Evolutionary conservation across 257 asterid genomes (phyloP), one percentile per base, ranked within the genome.

Genomic region (Solanum pinnatisectum): DNA sequence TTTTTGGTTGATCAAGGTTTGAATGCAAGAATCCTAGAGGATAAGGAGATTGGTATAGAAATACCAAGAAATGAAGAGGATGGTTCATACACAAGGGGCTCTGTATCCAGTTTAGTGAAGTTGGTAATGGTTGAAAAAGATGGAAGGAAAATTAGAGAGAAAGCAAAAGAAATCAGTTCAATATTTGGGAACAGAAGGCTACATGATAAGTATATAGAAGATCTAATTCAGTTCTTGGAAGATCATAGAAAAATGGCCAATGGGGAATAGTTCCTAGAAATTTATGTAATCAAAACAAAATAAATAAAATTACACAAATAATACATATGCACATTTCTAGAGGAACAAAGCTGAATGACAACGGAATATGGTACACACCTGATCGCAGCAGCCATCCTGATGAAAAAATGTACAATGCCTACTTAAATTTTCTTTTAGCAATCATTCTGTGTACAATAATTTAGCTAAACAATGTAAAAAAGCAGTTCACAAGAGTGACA

Each of bases 1-100:
- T 89, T 91, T 63, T 71, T 37, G 83, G 90, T 40, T 16, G 92
- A 93, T 35, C 91, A 89, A 89, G 93, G 93, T 25, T 33, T 90
- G 70, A 90, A 81, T 87, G 91, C 92, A 36, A 87, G 92, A 79
- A 87, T 86, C 27, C 4, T 92, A 56, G 91, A 72, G 67, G 92
- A 88, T 5, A 89, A 87, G 72, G 52, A 82, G 22, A 83, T 89
- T 49, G 93, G 92, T 9, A 16, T 73, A 8, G 94, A 91, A 73
- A 78, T 92, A n/a, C 83, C 87, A 3, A 91, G 92, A 59, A 83
- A 87, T 37, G 91, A 78, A 39, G 44, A 71, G 8, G 92, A 92
- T 73, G 94, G 92, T 6, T 87, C 92, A 44, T 89, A 84, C 74
- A 88, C 87, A 8, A 86, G 85, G n/a, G 37, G 90, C 30, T 67